phyloP scores from a whole-genome alignment of 208 protist genomes.

The Wallacemonas sp. region DNA sequence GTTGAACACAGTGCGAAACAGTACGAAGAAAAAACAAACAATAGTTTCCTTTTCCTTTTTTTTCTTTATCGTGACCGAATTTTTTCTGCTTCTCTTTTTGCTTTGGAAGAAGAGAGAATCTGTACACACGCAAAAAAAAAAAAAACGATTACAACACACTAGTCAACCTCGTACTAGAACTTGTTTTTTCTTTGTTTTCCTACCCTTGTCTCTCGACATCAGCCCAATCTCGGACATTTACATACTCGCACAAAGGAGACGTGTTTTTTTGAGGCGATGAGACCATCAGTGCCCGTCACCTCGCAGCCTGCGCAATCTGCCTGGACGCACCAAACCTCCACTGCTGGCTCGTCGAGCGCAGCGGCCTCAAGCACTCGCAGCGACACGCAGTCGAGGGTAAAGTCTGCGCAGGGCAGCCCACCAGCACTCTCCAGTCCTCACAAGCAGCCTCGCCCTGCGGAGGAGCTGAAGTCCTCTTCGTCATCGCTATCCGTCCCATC shows the following conservation, averaged over 20 bases:
- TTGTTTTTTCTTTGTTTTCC: conserved; percentile 21
- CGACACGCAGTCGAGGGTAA: no score
- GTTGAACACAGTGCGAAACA: no score
- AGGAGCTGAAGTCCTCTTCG: no score
- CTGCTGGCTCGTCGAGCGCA: background rate
- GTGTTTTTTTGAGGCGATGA: conserved; percentile 9
- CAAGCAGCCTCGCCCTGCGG: no score
- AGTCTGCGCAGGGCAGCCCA: background rate
- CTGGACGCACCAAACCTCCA: background rate
- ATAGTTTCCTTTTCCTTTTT: background rate
- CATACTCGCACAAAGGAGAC: no score
- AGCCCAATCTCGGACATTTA: no score
- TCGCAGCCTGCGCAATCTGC: no score
- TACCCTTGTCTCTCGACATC: conserved; percentile 20
- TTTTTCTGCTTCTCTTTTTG: background rate
- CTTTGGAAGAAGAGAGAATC: background rate
- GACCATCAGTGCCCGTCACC: no score
- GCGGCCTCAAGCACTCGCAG: no score
- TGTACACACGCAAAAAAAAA: background rate
- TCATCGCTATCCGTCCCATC: no score
- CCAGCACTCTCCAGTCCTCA: background rate
- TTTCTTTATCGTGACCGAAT: no score
- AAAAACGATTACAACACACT: background rate
- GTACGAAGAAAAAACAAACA: no score
- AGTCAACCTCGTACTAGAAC: background rate